These are phyloP conservation scores for Mycena sp. DNA, from an alignment of 1,284 basidiomycete species.

Conservation along the genomic window DNA sequence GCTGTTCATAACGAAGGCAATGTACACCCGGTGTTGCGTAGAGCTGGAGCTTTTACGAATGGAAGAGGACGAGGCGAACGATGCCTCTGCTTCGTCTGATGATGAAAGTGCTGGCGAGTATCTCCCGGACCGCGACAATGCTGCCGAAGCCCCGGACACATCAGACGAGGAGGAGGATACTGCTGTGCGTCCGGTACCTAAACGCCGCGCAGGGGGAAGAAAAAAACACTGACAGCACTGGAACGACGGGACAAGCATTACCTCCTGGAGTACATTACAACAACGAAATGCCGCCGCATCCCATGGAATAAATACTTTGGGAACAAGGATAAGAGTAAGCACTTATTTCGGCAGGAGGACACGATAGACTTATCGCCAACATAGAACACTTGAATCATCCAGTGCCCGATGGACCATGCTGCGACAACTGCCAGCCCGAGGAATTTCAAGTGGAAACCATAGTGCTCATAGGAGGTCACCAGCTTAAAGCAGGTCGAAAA, in stretches of 20 bases:
- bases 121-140: not conserved
- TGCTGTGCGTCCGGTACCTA: not conserved
- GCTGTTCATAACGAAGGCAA: conserved; percentile 19
- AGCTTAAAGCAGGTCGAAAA: conserved; percentile 2
- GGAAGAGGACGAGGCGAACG: not conserved
- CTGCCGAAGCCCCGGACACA: not conserved
- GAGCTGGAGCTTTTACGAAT: not conserved
- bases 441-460: not conserved
- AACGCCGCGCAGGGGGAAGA: not conserved
- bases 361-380: not conserved
- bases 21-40: conserved; percentile 1
- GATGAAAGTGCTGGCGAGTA: not conserved
- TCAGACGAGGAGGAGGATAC: not conserved
- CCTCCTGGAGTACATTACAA: conserved; percentile 22
- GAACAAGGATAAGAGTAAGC: conserved; percentile 28
- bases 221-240: not conserved
- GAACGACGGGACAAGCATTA: conserved; percentile 15
- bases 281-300: conserved; percentile 18
- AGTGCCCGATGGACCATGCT: not conserved
- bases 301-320: no score
- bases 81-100: not conserved
- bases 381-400: not conserved
- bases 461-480: not conserved
- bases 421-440: conserved; percentile 1
- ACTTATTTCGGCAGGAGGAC: not conserved